Evolutionary conservation across 495 filamentous ascomycete genomes (phyloP), one percentile per base, ranked within the genome.

Genomic region (Parmelia sp.): DNA sequence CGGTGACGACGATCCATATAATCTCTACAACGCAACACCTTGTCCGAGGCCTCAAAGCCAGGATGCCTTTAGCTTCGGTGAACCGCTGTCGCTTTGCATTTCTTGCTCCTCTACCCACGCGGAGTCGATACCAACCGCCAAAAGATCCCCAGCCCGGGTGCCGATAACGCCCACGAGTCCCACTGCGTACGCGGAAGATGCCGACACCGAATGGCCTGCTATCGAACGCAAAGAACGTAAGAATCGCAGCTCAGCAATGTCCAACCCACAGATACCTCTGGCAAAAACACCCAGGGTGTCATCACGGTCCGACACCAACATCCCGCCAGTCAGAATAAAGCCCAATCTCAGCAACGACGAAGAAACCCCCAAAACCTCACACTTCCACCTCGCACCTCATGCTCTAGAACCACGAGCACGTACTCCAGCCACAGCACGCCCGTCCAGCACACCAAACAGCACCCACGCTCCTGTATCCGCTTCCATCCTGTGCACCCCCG

Each of bases 71-170:
- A 7, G 21, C 11, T 33, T 55, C 17, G 7, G 51, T 0, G 29
- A 19, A 4, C 29, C 51, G 7, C 15, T 3, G 3, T 33, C 51
- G 51, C 51, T 29, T 21, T 55, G 51, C 29, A 29, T 33, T 55
- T 55, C 51, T 11, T 55, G 51, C 29, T 33, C 51, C 51, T 55
- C 51, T 33, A 29, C 51, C 17, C 51, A 35, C 51, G 51, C 51
- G 6, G 27, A 19, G 7, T 33, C 51, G 51, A 55, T 55, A 33
- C 51, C 51, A 5, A 55, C 29, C 17, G 51, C 51, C 14, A 33
- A 55, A 55, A 12, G 29, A 14, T 55, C 51, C 8, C 17, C 29
- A 31, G 29, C 7, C 29, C 27, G 51, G 14, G 51, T 55, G 15
- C 51, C 51, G 17, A 55, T 33, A 8, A 55, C 51, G 5, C 51